Base-by-base conservation (phyloP, 352 stramenopile genomes). In the Pythium aquatile region DNA sequence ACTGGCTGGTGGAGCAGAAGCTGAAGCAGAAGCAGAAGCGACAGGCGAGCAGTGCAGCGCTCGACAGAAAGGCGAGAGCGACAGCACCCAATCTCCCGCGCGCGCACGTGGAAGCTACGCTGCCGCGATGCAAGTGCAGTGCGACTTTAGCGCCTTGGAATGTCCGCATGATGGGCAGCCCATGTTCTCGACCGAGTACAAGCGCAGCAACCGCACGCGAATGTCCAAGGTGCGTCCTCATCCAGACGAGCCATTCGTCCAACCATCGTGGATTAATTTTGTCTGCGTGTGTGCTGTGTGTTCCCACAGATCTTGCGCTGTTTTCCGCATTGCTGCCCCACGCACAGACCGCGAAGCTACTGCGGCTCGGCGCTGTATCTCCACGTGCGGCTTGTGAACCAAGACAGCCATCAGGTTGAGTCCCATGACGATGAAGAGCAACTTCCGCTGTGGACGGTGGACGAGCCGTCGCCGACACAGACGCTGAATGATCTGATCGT, bases 311-410 rank as follows among this genome's bases (percentile, higher is more conserved):
- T 84, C 39, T 40, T 84, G 39, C 78, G 76, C 5, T 87, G 78
- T 53, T 87, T 87, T 66, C 78, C 78, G 2, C 78, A 87, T 47
- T 87, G 78, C 58, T 87, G 78, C 53, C 76, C 76, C 2, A 71
- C 56, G 7, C 78, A 87, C 47, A 70, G 75, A 4, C 61, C 66
- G 11, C 74, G 78, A 3, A 80, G 76, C 58, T 85, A 87, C 66
- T 87, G 78, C 63, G 78, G 78, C 4, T 66, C 70, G 10, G 62
- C 75, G 16, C 63, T 85, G 10, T 67, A 78, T 55, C 35, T 85
- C 28, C 61, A 70, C 24, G 66, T 76, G 10, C 53, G 51, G 11
- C 49, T 74, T 24, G 40, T 62, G 16, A 26, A n/a, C 5, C 20
- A 29, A n/a, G 24, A 53, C 28, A 29, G 33, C 39, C 51, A 58